Base-by-base conservation (phyloP, 768 basidiomycete species). In the Lentinula guzmanii region DNA sequence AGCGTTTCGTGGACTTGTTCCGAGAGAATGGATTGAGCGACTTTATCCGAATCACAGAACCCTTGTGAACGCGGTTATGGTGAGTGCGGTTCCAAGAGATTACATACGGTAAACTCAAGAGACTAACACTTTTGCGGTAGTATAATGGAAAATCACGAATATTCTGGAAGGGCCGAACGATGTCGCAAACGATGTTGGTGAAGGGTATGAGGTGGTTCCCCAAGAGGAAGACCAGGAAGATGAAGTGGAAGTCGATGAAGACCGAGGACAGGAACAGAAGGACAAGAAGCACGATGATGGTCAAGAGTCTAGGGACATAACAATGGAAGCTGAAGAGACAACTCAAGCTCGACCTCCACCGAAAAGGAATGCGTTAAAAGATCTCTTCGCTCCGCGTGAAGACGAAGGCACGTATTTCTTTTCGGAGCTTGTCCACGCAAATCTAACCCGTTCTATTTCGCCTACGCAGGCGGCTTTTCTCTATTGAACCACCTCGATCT, bases 401-500 rank as follows among this genome's bases (percentile, higher is more conserved):
- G 85, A 86, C 61, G 82, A 86, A 68, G 82, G 89, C 87, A 65
- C n/a, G 76, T 8, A 51, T n/a, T 58, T 53, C 42, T 57, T 11
- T 10, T 15, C 0, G 15, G 9, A 9, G 1, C 37, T 43, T 16
- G 15, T n/a, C 42, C n/a, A 43, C n/a, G 4, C 18, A 24, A 28
- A 6, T 9, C 4, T 24, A 4, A 24, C 45, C 2, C 8, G 6
- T 21, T 42, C 56, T 58, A 9, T 52, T n/a, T 10, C 55, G 1
- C 24, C n/a, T 37, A 45, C 64, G 4, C 62, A 87, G 87, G 73
- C 45, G 82, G 83, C 18, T 93, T 93, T 72, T 91, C 91, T 10
- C 76, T 93, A n/a, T 77, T 92, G 4, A 82, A 81, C 0, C 86
- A 91, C 63, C 81, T 93, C 39, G 86, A 90, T 53, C 76, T 92